Percentiles rank a stretch among this genome's conserved stretches.
Conservation (phyloP, 164 flowering plant genomes). For the Liriodendron chinense region DNA sequence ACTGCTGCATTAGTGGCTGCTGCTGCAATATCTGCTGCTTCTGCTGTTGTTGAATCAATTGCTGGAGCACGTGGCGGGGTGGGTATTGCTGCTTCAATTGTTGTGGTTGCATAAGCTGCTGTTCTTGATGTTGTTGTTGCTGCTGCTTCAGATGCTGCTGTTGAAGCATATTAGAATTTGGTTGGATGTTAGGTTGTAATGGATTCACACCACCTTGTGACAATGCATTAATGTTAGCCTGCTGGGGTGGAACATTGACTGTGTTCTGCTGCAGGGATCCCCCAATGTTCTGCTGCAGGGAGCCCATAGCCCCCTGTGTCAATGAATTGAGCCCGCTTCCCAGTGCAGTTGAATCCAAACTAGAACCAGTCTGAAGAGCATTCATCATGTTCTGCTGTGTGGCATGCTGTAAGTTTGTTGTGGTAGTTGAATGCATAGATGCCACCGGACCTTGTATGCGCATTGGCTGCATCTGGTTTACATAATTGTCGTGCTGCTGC, state of each 20-base stretch:
- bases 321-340: constrained; percentile 47
- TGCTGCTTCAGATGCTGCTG: constrained; percentile 22
- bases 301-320: constrained; percentile 47
- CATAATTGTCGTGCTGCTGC: constrained; percentile 66
- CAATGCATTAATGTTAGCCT: constrained; percentile 42
- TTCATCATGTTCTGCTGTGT: constrained; percentile 52
- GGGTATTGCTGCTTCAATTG: constrained; percentile 50
- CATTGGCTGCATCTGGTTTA: constrained; percentile 65
- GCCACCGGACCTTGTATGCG: constrained; percentile 41
- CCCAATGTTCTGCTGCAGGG: constrained; percentile 18
- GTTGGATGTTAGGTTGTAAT: constrained; percentile 54
- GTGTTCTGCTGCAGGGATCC: constrained; percentile 52
- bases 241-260: constrained; percentile 25
- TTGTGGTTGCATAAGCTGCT: constrained; percentile 56
- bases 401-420: constrained; percentile 44
- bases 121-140: neutral
- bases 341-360: constrained; percentile 59
- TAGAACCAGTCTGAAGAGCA: constrained; percentile 51
- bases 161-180: constrained; percentile 50
- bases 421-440: constrained; percentile 44
- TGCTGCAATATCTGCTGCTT: constrained; percentile 14
- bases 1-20: neutral
- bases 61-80: constrained; percentile 47
- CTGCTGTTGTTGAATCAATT: constrained; percentile 26
- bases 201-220: constrained; percentile 49